Evolutionary conservation across 2,329 filamentous ascomycete genomes (phyloP), one percentile per base, ranked within the genome.

Genomic region (Biscogniauxia marginata): DNA sequence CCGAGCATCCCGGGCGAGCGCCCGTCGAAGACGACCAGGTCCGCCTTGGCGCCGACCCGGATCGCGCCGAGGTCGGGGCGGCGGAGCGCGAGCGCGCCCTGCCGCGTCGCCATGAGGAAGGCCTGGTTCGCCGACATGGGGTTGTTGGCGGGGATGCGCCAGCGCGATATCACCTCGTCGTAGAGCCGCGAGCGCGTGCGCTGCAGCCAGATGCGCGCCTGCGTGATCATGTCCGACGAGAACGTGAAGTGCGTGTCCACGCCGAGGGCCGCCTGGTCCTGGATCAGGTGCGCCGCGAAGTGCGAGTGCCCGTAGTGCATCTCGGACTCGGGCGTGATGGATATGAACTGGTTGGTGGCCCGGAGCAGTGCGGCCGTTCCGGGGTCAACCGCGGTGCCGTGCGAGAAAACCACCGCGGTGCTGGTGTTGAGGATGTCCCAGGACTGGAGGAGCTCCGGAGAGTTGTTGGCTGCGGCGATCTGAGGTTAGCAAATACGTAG

Each of bases 281-380:
- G 74, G 23, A 79, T 70, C 7, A 73, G 65, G 52, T 78, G 73
- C 18, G 70, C 73, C 39, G 68, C 64, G 1, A 74, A 73, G 55
- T 84, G 79, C 0, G 70, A 72, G 61, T 83, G 80, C n/a, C 83
- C 82, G 66, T 79, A 84, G 65, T 84, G 80, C 74, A 83, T 78
- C 62, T 85, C 83, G 0, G 79, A 82, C 63, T 86, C 84, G 1
- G 82, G 81, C 0, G 83, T 85, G 56, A 81, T 81, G 51, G 80
- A 81, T 45, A 85, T 68, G 68, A 79, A 79, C 50, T 84, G 77
- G 67, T 84, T 79, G 2, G 75, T 75, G 0, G 67, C 57, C 9
- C 79, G 78, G 0, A 85, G 74, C 0, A 82, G 70, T 1, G 67
- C 52, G 0, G 71, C 70, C 13, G 78, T 75, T 0, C 59, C 55